Conservation (phyloP, 257 asterid genomes). For the Solanum bulbocastanum region DNA sequence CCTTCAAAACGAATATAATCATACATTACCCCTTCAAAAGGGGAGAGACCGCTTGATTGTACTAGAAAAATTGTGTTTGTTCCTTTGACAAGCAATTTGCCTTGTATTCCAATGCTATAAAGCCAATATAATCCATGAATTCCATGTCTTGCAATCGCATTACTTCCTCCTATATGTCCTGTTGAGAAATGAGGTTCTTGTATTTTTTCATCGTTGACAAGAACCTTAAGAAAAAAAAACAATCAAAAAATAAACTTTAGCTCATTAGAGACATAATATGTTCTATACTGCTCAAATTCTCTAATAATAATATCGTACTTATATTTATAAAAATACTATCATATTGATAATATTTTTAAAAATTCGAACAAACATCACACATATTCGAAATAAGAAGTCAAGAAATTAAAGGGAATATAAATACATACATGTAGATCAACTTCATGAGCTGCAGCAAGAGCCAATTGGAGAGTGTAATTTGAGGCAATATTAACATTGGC, state of each 20-base stretch:
- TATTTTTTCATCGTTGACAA: conserved; percentile 16
- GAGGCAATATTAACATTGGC: conserved; percentile 1
- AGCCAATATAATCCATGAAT: neutral
- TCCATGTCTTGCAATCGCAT: conserved; percentile 51
- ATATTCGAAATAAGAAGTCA: neutral
- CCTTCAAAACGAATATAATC: conserved; percentile 44
- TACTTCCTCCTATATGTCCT: conserved; percentile 31
- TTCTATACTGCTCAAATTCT: neutral
- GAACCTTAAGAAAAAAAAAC: conserved; percentile 13
- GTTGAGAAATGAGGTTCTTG: conserved; percentile 21
- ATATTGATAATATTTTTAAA: neutral
- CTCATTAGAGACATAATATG: neutral
- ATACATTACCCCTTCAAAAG: conserved; percentile 32
- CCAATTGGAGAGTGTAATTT: conserved; percentile 63
- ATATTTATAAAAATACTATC: neutral
- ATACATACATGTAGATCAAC: conserved; percentile 38
- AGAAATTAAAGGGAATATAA: neutral
- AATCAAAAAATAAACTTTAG: neutral
- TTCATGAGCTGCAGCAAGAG: conserved; percentile 48
- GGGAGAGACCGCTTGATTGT: conserved; percentile 10
- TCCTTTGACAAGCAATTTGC: conserved; percentile 20
- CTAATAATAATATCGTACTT: neutral
- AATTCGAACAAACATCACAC: neutral
- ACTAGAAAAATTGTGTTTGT: conserved; percentile 27
- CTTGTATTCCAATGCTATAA: conserved; percentile 16